Conservation (phyloP, 1,284 basidiomycete genomes). For the Ustilago loliicola region DNA sequence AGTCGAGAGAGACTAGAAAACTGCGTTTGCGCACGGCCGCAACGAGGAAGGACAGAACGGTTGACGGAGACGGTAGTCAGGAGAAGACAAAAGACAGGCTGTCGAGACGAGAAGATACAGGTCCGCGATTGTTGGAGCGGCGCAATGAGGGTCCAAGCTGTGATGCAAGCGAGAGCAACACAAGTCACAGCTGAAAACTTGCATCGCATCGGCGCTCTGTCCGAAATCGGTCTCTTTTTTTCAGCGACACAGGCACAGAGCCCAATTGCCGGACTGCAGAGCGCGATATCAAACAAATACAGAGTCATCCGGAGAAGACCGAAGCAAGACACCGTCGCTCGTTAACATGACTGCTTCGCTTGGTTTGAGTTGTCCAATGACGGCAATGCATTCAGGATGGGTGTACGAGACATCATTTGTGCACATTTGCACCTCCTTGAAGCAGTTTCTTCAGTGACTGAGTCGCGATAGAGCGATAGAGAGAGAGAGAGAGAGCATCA, state of each 20-base stretch:
- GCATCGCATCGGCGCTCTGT: neutral
- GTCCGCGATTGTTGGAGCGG: neutral
- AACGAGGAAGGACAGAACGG: neutral
- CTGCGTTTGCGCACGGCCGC: neutral
- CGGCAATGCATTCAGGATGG: too few relatives aligned
- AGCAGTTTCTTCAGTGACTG: neutral
- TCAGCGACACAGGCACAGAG: neutral
- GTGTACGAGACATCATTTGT: too few relatives aligned
- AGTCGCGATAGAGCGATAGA: neutral
- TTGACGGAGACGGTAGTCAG: neutral
- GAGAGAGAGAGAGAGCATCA: slow-evolving; percentile 1
- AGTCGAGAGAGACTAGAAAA: neutral
- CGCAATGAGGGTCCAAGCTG: slow-evolving; percentile 5
- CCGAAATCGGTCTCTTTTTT: slow-evolving; percentile 3
- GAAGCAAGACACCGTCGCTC: neutral
- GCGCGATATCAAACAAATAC: neutral
- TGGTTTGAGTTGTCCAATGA: too few relatives aligned
- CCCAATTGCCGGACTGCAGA: neutral
- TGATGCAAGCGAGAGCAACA: slow-evolving; percentile 4
- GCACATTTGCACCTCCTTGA: too few relatives aligned
- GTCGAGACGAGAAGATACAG: neutral
- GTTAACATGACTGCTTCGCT: neutral
- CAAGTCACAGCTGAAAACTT: slow-evolving; percentile 1
- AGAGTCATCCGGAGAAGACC: slow-evolving; percentile 15
- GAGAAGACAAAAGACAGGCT: neutral